Evolutionary conservation across 192 early-diverging fungal species (phyloP).

Genomic region (Mortierella claussenii): DNA sequence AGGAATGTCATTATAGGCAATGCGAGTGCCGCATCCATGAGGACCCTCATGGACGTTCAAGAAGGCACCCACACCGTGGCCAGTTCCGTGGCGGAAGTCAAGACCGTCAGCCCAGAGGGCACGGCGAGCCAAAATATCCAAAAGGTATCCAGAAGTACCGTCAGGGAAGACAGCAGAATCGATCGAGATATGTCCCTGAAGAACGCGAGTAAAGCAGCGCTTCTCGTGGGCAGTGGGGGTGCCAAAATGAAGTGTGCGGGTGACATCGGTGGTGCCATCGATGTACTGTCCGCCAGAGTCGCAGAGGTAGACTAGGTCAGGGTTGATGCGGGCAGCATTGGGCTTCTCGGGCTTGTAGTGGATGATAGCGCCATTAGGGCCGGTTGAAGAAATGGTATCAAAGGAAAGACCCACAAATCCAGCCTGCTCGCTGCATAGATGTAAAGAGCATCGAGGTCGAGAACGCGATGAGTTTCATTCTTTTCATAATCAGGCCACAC

Average conservation of each 20-base stretch:
- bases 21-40: conserved; percentile 89
- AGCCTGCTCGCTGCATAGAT: conserved; percentile 73
- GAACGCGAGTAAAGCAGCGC: conserved; percentile 95
- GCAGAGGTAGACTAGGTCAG: conserved; percentile 87
- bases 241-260: conserved; percentile 93
- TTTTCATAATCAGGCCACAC: background rate
- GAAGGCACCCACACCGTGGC: conserved; percentile 96
- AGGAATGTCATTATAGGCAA: conserved; percentile 76
- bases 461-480: background rate
- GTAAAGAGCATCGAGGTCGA: too few relatives aligned
- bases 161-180: conserved; percentile 90
- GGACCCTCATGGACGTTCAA: conserved; percentile 97
- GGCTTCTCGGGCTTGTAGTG: conserved; percentile 94
- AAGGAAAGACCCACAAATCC: conserved; percentile 95
- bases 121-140: conserved; percentile 89
- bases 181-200: conserved; percentile 97
- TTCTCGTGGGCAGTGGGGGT: conserved; percentile 85
- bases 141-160: conserved; percentile 87
- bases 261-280: conserved; percentile 98
- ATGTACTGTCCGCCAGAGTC: conserved; percentile 97
- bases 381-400: conserved; percentile 95
- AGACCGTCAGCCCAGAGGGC: conserved; percentile 93
- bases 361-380: conserved; percentile 97
- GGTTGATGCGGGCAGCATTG: conserved; percentile 78
- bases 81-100: conserved; percentile 97